Percentiles rank a stretch among this genome's conserved stretches.
Evolutionary conservation across 768 basidiomycete species (phyloP).

Genomic region (Chalciporus sphaerocephalus): DNA sequence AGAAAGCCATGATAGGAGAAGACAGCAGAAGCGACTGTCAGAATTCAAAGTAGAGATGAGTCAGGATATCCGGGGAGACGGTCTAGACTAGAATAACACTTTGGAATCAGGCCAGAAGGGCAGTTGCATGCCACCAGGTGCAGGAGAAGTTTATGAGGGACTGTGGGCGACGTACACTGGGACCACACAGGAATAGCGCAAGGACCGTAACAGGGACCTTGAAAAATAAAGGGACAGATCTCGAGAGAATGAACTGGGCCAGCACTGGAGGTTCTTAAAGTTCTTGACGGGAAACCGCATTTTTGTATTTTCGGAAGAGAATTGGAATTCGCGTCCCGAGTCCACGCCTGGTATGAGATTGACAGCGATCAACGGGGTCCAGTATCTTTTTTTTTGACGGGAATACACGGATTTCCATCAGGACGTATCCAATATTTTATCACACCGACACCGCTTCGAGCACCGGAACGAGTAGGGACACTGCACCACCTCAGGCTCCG

Average conservation of each 20-base stretch:
- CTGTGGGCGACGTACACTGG: not conserved
- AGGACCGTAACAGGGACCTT: not conserved
- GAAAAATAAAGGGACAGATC: not conserved
- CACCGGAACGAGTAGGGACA: not conserved
- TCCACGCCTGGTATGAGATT: slow-evolving; percentile 7
- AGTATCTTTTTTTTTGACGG: not conserved
- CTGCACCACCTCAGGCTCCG: not conserved
- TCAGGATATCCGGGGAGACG: too few species aligned
- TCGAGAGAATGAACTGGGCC: not conserved
- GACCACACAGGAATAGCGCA: not conserved
- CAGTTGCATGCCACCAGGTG: not conserved
- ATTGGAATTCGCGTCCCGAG: slow-evolving; percentile 12
- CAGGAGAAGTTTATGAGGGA: too few species aligned
- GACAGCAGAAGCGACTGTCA: slow-evolving; percentile 6
- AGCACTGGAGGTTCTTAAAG: slow-evolving; percentile 15
- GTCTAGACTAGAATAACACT: not conserved
- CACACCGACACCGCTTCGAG: too few species aligned
- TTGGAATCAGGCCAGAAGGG: too few species aligned
- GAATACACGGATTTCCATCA: not conserved
- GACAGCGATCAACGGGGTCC: not conserved
- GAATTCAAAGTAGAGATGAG: slow-evolving; percentile 1
- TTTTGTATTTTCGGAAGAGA: slow-evolving; percentile 5
- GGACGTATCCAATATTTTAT: too few species aligned
- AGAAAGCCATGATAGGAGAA: slow-evolving; percentile 31
- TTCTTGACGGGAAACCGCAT: slow-evolving; percentile 11